Evolutionary conservation across 768 basidiomycete species (phyloP).

Genomic region (Tylopilus sp.): DNA sequence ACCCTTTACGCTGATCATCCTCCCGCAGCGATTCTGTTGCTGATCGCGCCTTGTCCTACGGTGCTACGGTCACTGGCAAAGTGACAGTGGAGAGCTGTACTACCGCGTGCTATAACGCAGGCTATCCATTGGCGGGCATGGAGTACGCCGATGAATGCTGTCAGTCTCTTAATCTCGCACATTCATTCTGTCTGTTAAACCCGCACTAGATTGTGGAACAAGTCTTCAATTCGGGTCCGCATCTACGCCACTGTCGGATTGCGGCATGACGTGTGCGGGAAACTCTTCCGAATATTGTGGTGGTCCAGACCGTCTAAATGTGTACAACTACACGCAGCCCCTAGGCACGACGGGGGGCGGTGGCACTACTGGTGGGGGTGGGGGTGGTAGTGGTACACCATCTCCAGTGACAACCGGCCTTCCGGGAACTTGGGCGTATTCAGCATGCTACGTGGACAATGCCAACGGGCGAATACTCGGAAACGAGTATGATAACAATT

Average conservation of each 20-base stretch:
- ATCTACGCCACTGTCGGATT: conserved; percentile 47
- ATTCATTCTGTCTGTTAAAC: neutral
- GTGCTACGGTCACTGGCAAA: conserved; percentile 31
- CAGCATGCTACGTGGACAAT: conserved; percentile 71
- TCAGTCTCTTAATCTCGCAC: conserved; percentile 25
- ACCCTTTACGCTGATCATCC: neutral
- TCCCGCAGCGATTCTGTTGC: conserved; percentile 32
- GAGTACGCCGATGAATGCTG: conserved; percentile 50
- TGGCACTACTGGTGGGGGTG: conserved; percentile 1
- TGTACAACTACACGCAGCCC: conserved; percentile 16
- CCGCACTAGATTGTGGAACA: conserved; percentile 18
- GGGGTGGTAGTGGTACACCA: conserved; percentile 1
- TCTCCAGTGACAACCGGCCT: conserved; percentile 29
- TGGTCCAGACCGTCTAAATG: conserved; percentile 51
- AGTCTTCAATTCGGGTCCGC: conserved; percentile 18
- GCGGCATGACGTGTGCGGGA: conserved; percentile 35
- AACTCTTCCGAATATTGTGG: conserved; percentile 60
- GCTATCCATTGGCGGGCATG: conserved; percentile 41
- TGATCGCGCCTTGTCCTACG: conserved; percentile 33
- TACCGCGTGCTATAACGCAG: conserved; percentile 41
- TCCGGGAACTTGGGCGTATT: conserved; percentile 55
- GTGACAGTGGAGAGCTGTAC: conserved; percentile 50
- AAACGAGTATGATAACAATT: conserved; percentile 36
- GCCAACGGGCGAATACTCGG: conserved; percentile 58
- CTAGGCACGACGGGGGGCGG: neutral